phyloP scores from a whole-genome alignment of 164 flowering plant species.

The Umbilicus rupestris region DNA sequence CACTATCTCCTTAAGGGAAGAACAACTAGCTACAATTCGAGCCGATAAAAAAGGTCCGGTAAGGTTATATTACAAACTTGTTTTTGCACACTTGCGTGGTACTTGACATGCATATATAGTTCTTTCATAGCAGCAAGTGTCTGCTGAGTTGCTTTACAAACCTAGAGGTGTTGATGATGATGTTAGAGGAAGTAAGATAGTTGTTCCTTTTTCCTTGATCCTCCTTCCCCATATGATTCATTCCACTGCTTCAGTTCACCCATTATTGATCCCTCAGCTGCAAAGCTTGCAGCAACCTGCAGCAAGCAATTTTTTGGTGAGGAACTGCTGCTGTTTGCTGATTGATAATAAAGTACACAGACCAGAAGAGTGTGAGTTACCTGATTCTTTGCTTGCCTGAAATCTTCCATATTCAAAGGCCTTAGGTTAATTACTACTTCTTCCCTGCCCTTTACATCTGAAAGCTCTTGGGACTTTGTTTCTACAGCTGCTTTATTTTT shows the following conservation, averaged over 20 bases:
- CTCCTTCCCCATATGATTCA: conserved; percentile 85
- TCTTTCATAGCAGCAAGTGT: neutral
- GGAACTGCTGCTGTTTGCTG: conserved; percentile 11
- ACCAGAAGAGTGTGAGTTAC: conserved; percentile 13
- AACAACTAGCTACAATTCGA: too few relatives aligned
- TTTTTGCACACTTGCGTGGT: too few relatives aligned
- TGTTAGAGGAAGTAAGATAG: conserved; percentile 66
- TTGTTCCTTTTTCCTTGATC: conserved; percentile 82
- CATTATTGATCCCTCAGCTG: conserved; percentile 74
- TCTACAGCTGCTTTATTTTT: conserved; percentile 25
- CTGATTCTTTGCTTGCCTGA: conserved; percentile 46
- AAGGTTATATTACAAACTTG: too few relatives aligned
- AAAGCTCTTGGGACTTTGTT: conserved; percentile 13
- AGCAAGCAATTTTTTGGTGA: neutral
- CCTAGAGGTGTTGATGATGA: neutral
- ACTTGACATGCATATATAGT: too few relatives aligned
- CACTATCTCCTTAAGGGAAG: too few relatives aligned
- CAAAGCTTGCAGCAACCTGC: conserved; percentile 93
- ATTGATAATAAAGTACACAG: conserved; percentile 66
- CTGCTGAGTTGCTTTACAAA: neutral
- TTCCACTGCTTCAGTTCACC: conserved; percentile 87
- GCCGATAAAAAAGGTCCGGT: too few relatives aligned
- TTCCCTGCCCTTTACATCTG: conserved; percentile 12
- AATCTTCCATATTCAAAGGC: conserved; percentile 41
- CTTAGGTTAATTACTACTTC: conserved; percentile 35